phyloP scores from a whole-genome alignment of 371 early-diverging fungal species.

The Blakeslea trispora region DNA sequence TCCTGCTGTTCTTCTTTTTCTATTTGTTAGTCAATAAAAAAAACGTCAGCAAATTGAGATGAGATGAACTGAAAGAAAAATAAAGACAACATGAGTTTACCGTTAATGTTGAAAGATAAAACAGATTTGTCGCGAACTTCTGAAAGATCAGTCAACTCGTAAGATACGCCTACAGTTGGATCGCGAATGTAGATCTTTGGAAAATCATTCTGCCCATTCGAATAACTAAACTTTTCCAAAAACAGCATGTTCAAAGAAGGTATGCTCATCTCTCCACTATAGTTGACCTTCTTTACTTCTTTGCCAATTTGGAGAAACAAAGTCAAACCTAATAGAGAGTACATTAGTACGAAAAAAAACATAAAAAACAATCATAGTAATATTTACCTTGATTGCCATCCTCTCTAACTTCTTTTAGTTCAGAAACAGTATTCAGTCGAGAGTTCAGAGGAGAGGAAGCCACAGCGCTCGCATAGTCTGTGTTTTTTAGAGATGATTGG shows the following conservation, averaged over 20 bases:
- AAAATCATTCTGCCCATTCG: constrained; percentile 62
- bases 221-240: constrained; percentile 66
- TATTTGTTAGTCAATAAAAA: too few species aligned
- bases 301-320: constrained; percentile 63
- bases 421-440: constrained; percentile 21
- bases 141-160: constrained; percentile 67
- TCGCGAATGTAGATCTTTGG: constrained; percentile 73
- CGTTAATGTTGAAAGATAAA: constrained; percentile 65
- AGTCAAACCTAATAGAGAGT: constrained; percentile 41
- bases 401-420: constrained; percentile 15
- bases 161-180: constrained; percentile 56
- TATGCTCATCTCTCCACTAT: constrained; percentile 59
- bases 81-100: too few species aligned
- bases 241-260: constrained; percentile 68
- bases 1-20: constrained; percentile 27
- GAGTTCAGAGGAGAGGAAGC: neutral
- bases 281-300: constrained; percentile 58
- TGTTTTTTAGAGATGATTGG: constrained; percentile 8
- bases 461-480: neutral
- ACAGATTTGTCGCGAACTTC: constrained; percentile 68
- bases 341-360: too few species aligned
- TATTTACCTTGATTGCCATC: constrained; percentile 5
- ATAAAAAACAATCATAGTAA: neutral
- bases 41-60: too few species aligned
- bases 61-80: too few species aligned